These are phyloP conservation scores for Aspergillus costaricaensis DNA, from an alignment of 2,329 filamentous ascomycete species.

Conservation along the genomic window DNA sequence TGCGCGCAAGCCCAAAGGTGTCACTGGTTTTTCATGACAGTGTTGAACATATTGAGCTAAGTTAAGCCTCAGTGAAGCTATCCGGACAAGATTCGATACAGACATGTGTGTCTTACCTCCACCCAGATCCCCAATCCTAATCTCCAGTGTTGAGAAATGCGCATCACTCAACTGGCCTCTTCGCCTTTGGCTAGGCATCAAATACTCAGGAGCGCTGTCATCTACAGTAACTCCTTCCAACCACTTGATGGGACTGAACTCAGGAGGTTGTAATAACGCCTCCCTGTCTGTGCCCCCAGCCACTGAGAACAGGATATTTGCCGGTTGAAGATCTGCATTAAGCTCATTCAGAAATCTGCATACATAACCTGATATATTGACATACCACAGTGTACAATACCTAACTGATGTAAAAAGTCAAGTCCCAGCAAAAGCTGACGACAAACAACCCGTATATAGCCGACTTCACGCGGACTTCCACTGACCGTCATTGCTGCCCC, in stretches of 20 bases:
- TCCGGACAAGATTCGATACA: not conserved
- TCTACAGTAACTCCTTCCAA: slow-evolving; percentile 17
- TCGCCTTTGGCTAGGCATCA: slow-evolving; percentile 21
- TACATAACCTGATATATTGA: not conserved
- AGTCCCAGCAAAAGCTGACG: slow-evolving; percentile 23
- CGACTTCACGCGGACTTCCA: slow-evolving; percentile 14
- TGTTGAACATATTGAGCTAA: slow-evolving; percentile 12
- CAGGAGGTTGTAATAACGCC: slow-evolving; percentile 11
- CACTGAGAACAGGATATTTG: slow-evolving; percentile 24
- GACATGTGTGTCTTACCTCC: slow-evolving; percentile 19
- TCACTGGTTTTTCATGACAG: slow-evolving; percentile 18
- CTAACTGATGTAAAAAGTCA: slow-evolving; percentile 19
- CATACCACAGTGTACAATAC: slow-evolving; percentile 24
- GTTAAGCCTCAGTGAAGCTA: not conserved
- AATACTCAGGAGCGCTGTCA: slow-evolving; percentile 23
- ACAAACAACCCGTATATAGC: slow-evolving; percentile 19
- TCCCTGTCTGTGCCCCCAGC: not conserved
- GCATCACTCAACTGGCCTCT: slow-evolving; percentile 18
- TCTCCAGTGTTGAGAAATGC: slow-evolving; percentile 14
- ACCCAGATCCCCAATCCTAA: slow-evolving; percentile 27
- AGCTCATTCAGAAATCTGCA: not conserved
- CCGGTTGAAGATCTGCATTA: slow-evolving; percentile 24
- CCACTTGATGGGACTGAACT: slow-evolving; percentile 24
- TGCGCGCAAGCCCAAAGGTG: slow-evolving; percentile 21
- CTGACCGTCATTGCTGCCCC: slow-evolving; percentile 22